Base-by-base conservation (phyloP, 306 rosid species). In the Glycine soja region DNA sequence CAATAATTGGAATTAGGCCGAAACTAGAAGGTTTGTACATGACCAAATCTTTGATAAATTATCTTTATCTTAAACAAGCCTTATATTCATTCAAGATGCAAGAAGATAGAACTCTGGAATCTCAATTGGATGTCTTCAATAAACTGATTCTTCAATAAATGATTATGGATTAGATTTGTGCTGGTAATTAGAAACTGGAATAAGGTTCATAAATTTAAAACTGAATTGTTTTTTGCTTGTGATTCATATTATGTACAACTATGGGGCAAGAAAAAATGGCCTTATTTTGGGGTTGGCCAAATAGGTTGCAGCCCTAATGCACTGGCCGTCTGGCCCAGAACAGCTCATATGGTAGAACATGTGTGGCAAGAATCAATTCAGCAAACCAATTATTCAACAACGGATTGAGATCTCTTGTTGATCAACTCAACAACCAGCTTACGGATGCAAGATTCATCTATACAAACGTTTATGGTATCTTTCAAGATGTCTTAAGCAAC, bases 181-280 rank as follows among this genome's bases (percentile, higher is more conserved):
- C 45, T 52, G 83, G 45, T 83, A 75, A 65, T 56, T 61, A 24
- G 2, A 24, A 24, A 1, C 30, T 24, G 30, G 30, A 24, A 24
- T 24, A 24, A 24, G 30, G 30, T 24, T 24, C 30, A 24, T 24
- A 24, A 24, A 24, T 24, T 24, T 1, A 24, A 24, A 24, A 24
- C 30, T 24, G 1, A 24, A 24, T 24, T 19, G 1, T 19, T 19
- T 24, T 24, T 24, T 24, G 2, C 30, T 24, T 24, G 30, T 24
- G 30, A 24, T 24, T 24, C 77, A 95, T 97, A 16, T 42, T 18
- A 3, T 95, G 88, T 93, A 95, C 75, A 87, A 86, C 66, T 84
- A 91, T 51, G 99, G 99, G 75, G 99, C 97, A 72, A 90, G 99
- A 81, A 95, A 95, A 92, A 78, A 72, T 95, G 83, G 99, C 62